Evolutionary conservation across 2,329 filamentous ascomycete genomes (phyloP), one percentile per base, ranked within the genome.

Genomic region (Dichotomopilus funicola): DNA sequence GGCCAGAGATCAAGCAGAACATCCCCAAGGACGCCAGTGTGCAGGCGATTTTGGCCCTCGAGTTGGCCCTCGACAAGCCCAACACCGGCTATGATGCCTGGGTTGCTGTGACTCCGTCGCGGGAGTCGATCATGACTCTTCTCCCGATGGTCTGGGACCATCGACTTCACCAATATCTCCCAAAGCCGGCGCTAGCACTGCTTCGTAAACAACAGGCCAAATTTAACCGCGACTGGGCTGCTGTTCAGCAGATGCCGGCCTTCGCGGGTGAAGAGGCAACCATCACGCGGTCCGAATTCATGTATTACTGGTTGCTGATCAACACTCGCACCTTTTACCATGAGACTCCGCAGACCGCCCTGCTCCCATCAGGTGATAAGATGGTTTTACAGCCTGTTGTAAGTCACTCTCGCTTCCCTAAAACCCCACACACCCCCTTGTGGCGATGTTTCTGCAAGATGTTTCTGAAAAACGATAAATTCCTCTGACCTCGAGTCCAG

Each of bases 21-120:
- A 76, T 87, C 9, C 75, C 78, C 0, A 72, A 75, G 13, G 75
- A 76, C 55, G 78, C 79, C 44, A 80, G 83, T 1, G 78, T 87
- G 27, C 89, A 95, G 63, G 86, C 84, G 34, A 78, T 89, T 41
- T 75, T 94, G 6, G 86, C 89, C n/a, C 78, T 84, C 1, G 81
- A 83, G 56, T 73, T 91, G 7, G 78, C 81, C 5, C 73, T 86
- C 35, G 76, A 83, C 55, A 68, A 69, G 1, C 67, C 73, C 4
- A 63, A 71, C 13, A 67, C 73, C 6, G 74, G 75, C 31, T 79
- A 79, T 60, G 70, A 71, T 0, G 68, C 74, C 13, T 92, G 88
- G 87, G 76, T 79, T 64, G 78, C 78, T 53, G 80, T 88, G 11
- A 85, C 89, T 73, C 89, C 90, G 0, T 78, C 77, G 0, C 69